Percentiles rank a stretch among this genome's conserved stretches.
phyloP scores from a whole-genome alignment of 768 basidiomycete species.

The Boletellus sp. region DNA sequence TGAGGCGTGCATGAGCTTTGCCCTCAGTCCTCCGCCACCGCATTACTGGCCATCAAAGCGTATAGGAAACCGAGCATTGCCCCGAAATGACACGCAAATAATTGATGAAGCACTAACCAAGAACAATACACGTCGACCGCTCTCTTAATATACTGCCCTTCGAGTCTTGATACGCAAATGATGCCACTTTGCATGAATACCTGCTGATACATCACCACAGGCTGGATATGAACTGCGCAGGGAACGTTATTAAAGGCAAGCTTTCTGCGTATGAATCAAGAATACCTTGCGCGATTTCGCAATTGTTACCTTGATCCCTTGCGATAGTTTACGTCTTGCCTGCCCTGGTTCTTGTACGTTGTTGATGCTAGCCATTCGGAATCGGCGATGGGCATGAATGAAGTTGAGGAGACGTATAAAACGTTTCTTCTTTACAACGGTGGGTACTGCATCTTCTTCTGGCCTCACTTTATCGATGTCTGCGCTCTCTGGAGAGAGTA shows the following conservation, averaged over 20 bases:
- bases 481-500: slow-evolving; percentile 5
- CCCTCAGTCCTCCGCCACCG: slow-evolving; percentile 7
- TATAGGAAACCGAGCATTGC: slow-evolving; percentile 5
- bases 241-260: slow-evolving; percentile 21
- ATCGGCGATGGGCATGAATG: slow-evolving; percentile 2
- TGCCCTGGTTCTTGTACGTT: slow-evolving; percentile 9
- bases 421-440: not conserved
- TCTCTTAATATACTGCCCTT: slow-evolving; percentile 8
- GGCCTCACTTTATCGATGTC: slow-evolving; percentile 3
- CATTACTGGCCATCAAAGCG: slow-evolving; percentile 8
- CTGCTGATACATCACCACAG: slow-evolving; percentile 17
- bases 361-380: not conserved
- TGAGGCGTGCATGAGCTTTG: slow-evolving; percentile 8
- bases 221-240: slow-evolving; percentile 18
- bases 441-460: slow-evolving; percentile 6
- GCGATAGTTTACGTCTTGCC: slow-evolving; percentile 14
- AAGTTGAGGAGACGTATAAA: slow-evolving; percentile 8
- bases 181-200: slow-evolving; percentile 2
- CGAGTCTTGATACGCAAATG: not conserved
- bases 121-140: slow-evolving; percentile 9
- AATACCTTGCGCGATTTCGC: slow-evolving; percentile 25
- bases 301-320: slow-evolving; percentile 18
- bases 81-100: slow-evolving; percentile 24
- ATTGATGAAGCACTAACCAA: slow-evolving; percentile 15
- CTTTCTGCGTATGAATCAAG: slow-evolving; percentile 3